A percentile compares a stretch with the other conserved stretches of the same genome.
Evolutionary conservation across 108 stramenopile species (phyloP).

Genomic region (Cyclotella baltica): DNA sequence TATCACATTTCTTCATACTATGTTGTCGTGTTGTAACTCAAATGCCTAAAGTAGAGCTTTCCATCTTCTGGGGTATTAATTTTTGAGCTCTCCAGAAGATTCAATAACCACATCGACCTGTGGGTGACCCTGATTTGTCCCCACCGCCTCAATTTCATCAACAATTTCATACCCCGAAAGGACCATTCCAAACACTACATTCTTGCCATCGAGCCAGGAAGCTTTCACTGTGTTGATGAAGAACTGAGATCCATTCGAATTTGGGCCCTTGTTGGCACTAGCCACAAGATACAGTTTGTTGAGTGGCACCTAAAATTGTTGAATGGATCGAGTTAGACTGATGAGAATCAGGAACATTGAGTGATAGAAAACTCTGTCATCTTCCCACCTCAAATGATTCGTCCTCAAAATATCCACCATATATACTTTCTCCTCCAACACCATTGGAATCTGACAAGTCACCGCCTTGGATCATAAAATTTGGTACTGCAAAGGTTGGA

Average conservation of each 20-base stretch:
- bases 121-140: conserved; percentile 75
- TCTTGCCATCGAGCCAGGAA: conserved; percentile 87
- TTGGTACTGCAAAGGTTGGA: conserved; percentile 68
- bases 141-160: conserved; percentile 70
- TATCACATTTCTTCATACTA: neutral
- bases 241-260: conserved; percentile 84
- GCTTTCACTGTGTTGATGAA: conserved; percentile 94
- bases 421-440: conserved; percentile 94
- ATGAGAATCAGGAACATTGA: conserved; percentile 10
- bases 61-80: neutral
- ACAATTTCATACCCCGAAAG: conserved; percentile 72
- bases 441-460: conserved; percentile 92
- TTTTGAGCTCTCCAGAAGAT: conserved; percentile 77
- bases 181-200: conserved; percentile 86
- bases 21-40: neutral
- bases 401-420: conserved; percentile 89
- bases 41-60: neutral
- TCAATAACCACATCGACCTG: conserved; percentile 66
- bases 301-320: conserved; percentile 73
- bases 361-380: neutral
- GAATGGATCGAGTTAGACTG: neutral
- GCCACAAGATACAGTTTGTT: conserved; percentile 86
- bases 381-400: conserved; percentile 67
- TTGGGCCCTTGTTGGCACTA: conserved; percentile 77
- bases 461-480: conserved; percentile 95